Conservation (phyloP, 495 filamentous ascomycete genomes). For the Podospora bellae-mahoneyi region DNA sequence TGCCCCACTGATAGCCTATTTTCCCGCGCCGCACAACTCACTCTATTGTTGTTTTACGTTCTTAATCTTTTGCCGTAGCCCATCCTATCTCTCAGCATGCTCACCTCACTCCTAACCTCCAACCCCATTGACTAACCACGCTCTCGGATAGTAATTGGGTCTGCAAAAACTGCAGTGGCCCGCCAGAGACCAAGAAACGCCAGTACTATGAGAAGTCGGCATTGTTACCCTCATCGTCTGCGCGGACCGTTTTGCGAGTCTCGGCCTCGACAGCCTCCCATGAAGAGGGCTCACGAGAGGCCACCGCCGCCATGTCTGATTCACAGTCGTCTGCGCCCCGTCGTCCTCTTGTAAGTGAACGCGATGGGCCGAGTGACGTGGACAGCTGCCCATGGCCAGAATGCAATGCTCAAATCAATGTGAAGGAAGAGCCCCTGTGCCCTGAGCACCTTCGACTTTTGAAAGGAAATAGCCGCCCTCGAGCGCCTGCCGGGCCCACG, state of each 20-base stretch:
- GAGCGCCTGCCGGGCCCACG: background rate
- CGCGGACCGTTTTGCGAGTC: conserved; percentile 13
- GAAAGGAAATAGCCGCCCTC: background rate
- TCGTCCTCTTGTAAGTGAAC: background rate
- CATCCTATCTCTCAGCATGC: background rate
- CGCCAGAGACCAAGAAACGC: conserved; percentile 8
- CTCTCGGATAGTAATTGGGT: conserved; percentile 14
- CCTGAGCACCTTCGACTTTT: background rate
- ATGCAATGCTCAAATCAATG: background rate
- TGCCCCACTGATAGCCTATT: conserved; percentile 11
- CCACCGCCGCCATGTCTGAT: background rate
- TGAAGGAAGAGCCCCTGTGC: background rate
- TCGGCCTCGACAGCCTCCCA: conserved; percentile 3
- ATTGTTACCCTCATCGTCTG: conserved; percentile 15
- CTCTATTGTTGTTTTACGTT: conserved; percentile 3
- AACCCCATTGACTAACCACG: background rate
- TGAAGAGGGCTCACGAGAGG: background rate
- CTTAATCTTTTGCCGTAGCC: background rate
- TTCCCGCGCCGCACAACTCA: conserved; percentile 9
- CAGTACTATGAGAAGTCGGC: conserved; percentile 20
- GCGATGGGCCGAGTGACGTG: background rate
- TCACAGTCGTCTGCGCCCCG: background rate
- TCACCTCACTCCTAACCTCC: background rate
- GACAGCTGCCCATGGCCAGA: background rate
- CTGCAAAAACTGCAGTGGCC: conserved; percentile 21